Conservation (phyloP, 805 yeast species). For the Metschnikowia orientalis region DNA sequence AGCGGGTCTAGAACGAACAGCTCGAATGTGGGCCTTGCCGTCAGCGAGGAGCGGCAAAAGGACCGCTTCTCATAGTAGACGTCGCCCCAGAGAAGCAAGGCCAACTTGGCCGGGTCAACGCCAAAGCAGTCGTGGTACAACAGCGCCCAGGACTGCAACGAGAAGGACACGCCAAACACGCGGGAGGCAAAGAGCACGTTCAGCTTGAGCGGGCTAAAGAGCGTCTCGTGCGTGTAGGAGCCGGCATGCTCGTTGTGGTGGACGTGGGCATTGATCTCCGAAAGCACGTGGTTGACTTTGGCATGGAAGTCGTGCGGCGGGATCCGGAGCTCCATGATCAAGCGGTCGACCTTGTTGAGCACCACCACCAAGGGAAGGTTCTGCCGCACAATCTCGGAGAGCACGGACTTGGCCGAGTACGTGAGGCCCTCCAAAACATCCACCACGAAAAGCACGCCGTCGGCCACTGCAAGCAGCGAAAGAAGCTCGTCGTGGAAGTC, state of each 20-base stretch:
- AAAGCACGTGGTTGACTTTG: slow-evolving; percentile 59
- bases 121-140: slow-evolving; percentile 33
- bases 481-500: slow-evolving; percentile 76
- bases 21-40: slow-evolving; percentile 45
- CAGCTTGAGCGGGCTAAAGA: slow-evolving; percentile 55
- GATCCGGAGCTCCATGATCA: slow-evolving; percentile 72
- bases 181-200: slow-evolving; percentile 78
- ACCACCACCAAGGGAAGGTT: slow-evolving; percentile 55
- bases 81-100: slow-evolving; percentile 73
- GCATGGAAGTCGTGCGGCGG: slow-evolving; percentile 71
- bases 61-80: slow-evolving; percentile 47
- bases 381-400: slow-evolving; percentile 49
- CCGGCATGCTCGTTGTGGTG: slow-evolving; percentile 25
- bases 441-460: slow-evolving; percentile 65
- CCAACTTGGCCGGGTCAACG: slow-evolving; percentile 37
- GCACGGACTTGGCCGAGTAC: slow-evolving; percentile 44
- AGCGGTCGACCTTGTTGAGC: slow-evolving; percentile 78
- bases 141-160: slow-evolving; percentile 58
- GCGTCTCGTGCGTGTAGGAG: slow-evolving; percentile 24
- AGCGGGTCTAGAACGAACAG: slow-evolving; percentile 71
- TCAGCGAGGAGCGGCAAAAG: slow-evolving; percentile 41
- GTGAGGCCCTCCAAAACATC: slow-evolving; percentile 84
- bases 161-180: slow-evolving; percentile 58
- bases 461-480: slow-evolving; percentile 53
- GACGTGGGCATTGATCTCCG: slow-evolving; percentile 58